Evolutionary conservation across 192 early-diverging fungal species (phyloP).

Genomic region (Umbelopsis sp.): DNA sequence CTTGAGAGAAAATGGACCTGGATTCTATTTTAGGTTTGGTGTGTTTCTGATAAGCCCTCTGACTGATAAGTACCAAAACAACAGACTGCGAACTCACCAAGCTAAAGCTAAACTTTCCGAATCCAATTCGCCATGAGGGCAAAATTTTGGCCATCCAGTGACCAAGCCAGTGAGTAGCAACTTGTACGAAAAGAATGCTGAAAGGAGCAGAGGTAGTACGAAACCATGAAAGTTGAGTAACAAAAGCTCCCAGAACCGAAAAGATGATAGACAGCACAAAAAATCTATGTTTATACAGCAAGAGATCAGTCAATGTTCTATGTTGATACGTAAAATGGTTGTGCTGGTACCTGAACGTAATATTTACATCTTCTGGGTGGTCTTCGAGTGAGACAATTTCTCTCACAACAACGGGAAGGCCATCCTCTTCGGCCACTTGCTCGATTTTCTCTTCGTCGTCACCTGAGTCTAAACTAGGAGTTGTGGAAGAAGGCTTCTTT

Average conservation of each 20-base stretch:
- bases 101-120: constrained; percentile 35
- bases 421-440: neutral
- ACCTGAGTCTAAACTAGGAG: constrained; percentile 10
- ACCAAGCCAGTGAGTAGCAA: constrained; percentile 45
- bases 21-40: constrained; percentile 30
- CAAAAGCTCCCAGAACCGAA: constrained; percentile 38
- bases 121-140: constrained; percentile 36
- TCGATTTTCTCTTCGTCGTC: constrained; percentile 10
- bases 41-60: neutral
- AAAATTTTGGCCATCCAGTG: constrained; percentile 37
- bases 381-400: constrained; percentile 48
- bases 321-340: neutral
- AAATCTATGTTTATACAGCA: constrained; percentile 2
- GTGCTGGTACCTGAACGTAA: constrained; percentile 40
- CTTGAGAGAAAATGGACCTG: constrained; percentile 53
- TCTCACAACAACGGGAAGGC: constrained; percentile 41
- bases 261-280: constrained; percentile 40
- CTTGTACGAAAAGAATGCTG: constrained; percentile 48
- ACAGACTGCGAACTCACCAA: constrained; percentile 18
- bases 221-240: constrained; percentile 46
- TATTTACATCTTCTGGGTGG: constrained; percentile 39
- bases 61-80: neutral
- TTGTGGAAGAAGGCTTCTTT: no score
- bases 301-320: neutral
- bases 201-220: constrained; percentile 45